Evolutionary conservation across 768 basidiomycete species (phyloP), one percentile per base, ranked within the genome.

Genomic region (Suillus sp.): DNA sequence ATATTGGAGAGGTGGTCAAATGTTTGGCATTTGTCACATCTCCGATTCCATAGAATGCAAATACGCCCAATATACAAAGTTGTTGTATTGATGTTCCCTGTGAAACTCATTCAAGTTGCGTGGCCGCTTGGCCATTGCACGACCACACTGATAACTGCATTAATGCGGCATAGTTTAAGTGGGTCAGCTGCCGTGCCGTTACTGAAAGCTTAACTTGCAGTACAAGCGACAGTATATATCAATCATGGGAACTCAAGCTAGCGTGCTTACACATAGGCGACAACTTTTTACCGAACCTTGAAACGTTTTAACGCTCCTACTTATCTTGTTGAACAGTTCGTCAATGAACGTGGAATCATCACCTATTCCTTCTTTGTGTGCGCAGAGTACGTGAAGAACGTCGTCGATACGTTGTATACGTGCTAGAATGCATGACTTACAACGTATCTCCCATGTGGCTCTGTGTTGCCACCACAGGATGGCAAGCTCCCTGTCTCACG

Each of bases 391-490:
- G 56, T 57, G 38, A 10, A 18, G 25, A 27, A 38, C 38, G 25
- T 30, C 56, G 38, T 7, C 11, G 5, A 13, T 57, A 57, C 56
- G 56, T 57, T 40, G 25, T 38, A 57, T 27, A 18, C 25, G 47
- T 25, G 25, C 22, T 11, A 38, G 16, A 55, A 35, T 48, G 14
- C 47, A 16, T 37, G 3, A 25, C 20, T 11, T 11, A n/a, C 51
- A 53, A 53, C 51, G 32, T 53, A 53, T 20, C 3, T 27, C 0
- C 4, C 25, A 30, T 40, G 18, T 40, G 27, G 27, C 27, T 40
- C 50, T 27, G 30, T 27, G 38, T 25, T 40, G 22, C 25, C 18
- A 27, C 56, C 11, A 40, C 56, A 57, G 56, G 56, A 57, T 57
- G 38, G 37, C 22, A 40, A 20, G 5, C 56, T 18, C n/a, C 51